Base-by-base conservation (phyloP, 768 basidiomycete genomes). In the Lactarius pseudohatsudake region DNA sequence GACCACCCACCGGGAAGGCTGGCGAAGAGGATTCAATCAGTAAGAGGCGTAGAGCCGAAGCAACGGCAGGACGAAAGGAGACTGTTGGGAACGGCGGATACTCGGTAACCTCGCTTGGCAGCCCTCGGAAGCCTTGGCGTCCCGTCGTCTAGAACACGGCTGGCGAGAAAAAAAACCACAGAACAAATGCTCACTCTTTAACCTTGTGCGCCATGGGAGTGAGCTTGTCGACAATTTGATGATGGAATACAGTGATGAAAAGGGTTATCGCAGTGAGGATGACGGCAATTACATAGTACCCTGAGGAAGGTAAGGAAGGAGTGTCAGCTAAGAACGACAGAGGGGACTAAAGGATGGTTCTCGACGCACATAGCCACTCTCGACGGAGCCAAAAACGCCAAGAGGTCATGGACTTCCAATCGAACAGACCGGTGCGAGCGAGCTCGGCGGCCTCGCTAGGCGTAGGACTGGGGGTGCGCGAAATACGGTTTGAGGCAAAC, bases 201-300 rank as follows among this genome's bases (percentile, higher is more conserved):
- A 93, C 77, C 85, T 84, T 86, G 36, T 81, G 79, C 0, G 90
- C 88, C 6, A 81, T 80, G 0, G 90, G 90, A 32, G 80, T 85
- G 57, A 94, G 79, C 84, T 83, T 85, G 11, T 81, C 62, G 4
- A 94, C 87, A 68, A 95, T 92, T 79, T 79, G 73, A 28, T 77
- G 76, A 73, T 85, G 81, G 72, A 79, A 81, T 40, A 81, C 71
- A 9, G 78, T 78, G 74, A 82, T 75, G 64, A 83, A 76, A 36
- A 75, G 75, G 47, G 77, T 75, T 26, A 79, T 58, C 61, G 77
- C 73, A 20, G 78, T 64, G 16, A 79, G 74, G 67, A 74, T 38
- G 40, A 70, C 41, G 41, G 64, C 68, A n/a, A 70, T 61, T 43
- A 77, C 71, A 64, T 78, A 78, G 69, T 78, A 77, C 77, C 76